Conservation (phyloP, 192 early-diverging fungal genomes). For the Coemansia sp. region DNA sequence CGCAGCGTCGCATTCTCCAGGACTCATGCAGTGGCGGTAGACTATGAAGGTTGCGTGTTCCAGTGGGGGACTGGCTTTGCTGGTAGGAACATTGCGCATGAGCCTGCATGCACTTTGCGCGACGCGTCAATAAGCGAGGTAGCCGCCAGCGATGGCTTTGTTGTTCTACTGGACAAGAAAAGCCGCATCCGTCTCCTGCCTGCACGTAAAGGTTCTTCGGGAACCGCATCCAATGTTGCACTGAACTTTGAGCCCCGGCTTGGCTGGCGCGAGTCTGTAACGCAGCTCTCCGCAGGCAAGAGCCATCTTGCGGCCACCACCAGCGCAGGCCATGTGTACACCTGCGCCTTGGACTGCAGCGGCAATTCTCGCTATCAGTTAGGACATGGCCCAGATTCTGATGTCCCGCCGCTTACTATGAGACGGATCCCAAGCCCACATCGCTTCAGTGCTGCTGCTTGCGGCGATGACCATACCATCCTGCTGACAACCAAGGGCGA, state of each 20-base stretch:
- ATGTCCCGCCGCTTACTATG: slow-evolving; percentile 13
- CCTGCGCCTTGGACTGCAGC: slow-evolving; percentile 20
- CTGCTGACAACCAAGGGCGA: slow-evolving; percentile 33
- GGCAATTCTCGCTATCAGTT: slow-evolving; percentile 34
- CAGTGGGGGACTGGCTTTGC: slow-evolving; percentile 51
- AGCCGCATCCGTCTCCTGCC: slow-evolving; percentile 36
- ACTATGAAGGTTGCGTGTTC: slow-evolving; percentile 30
- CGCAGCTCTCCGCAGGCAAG: slow-evolving; percentile 31
- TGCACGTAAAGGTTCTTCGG: not conserved
- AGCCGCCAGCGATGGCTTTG: slow-evolving; percentile 27
- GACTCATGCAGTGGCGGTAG: slow-evolving; percentile 38
- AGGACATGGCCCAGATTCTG: slow-evolving; percentile 8
- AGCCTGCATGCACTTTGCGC: slow-evolving; percentile 20
- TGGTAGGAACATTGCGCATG: slow-evolving; percentile 16
- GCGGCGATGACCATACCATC: slow-evolving; percentile 36
- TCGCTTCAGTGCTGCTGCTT: slow-evolving; percentile 20
- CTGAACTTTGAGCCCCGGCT: slow-evolving; percentile 37
- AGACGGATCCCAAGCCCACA: slow-evolving; percentile 20
- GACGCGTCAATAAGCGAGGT: slow-evolving; percentile 22
- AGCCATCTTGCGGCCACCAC: slow-evolving; percentile 39
- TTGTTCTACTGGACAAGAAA: slow-evolving; percentile 24
- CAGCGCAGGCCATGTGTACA: slow-evolving; percentile 33
- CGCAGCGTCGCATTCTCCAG: slow-evolving; percentile 32
- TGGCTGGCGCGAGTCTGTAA: slow-evolving; percentile 48
- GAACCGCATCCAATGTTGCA: not conserved